Evolutionary conservation across 2,329 filamentous ascomycete genomes (phyloP), one percentile per base, ranked within the genome.

Genomic region (Fusarium albidum): DNA sequence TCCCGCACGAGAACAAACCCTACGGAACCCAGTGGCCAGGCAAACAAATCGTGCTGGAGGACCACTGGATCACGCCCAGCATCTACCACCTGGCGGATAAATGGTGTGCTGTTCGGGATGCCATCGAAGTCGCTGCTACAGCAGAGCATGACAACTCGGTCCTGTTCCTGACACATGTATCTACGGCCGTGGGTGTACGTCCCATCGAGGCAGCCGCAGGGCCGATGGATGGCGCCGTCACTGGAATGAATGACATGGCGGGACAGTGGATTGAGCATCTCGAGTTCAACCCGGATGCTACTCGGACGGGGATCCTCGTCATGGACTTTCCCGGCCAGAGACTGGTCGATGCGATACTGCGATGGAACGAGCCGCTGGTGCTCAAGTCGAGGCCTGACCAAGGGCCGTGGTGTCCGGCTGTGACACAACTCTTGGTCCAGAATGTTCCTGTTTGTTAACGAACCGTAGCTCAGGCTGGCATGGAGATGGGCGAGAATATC

Each of bases 131-230:
- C 21, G 76, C 78, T 6, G 69, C 71, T 31, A 63, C 68, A 5
- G 63, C 66, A 4, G 49, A 61, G 12, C 64, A 67, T 14, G 68
- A 73, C 51, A 77, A 77, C 65, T 49, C 63, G 25, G 52, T 63
- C 8, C 67, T 82, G 12, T 80, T 75, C 59, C 68, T 82, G 12
- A 72, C 77, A n/a, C 79, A 82, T 61, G 59, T 79, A 15, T 80
- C 77, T 12, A 79, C 79, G 11, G 77, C 74, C 15, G 73, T 80
- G 3, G 78, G 77, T 29, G 77, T 82, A 9, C 56, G 78, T 52
- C 79, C 79, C 31, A 79, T 82, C 43, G 77, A 79, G 60, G 79
- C 78, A 2, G 79, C 79, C 10, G 79, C 79, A 0, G 79, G 79
- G 0, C 73, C 77, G 13, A 60, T 64, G 45, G 75, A 79, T 57